A percentile compares a stretch with the other conserved stretches of the same genome.
phyloP scores from a whole-genome alignment of 331 rosid genomes.

The Quercus tomentella region DNA sequence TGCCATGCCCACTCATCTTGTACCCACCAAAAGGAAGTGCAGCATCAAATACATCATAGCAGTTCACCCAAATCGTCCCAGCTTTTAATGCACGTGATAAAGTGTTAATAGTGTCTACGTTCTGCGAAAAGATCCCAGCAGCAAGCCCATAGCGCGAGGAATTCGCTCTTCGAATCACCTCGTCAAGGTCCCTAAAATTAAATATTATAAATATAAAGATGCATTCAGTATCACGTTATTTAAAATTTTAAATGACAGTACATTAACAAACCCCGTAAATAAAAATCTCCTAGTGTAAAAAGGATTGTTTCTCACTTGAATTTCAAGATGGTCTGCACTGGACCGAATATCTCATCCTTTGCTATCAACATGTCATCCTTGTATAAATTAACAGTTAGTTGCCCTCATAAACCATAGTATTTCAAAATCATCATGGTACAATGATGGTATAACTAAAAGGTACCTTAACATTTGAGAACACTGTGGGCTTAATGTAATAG shows the following conservation, averaged over 20 bases:
- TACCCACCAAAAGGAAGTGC: slow-evolving; percentile 91
- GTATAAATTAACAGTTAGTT: slow-evolving; percentile 2
- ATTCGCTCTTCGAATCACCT: slow-evolving; percentile 74
- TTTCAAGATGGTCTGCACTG: slow-evolving; percentile 81
- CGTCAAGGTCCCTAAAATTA: slow-evolving; percentile 51
- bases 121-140: slow-evolving; percentile 74
- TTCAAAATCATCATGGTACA: not conserved
- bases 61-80: slow-evolving; percentile 77
- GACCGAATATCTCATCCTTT: slow-evolving; percentile 87
- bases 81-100: slow-evolving; percentile 62
- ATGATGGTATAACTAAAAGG: not conserved
- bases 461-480: slow-evolving; percentile 81
- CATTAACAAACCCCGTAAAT: too few relatives aligned
- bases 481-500: slow-evolving; percentile 78
- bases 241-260: too few relatives aligned
- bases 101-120: slow-evolving; percentile 65
- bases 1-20: slow-evolving; percentile 89
- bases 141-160: slow-evolving; percentile 72
- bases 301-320: slow-evolving; percentile 47
- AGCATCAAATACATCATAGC: slow-evolving; percentile 78
- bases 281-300: not conserved
- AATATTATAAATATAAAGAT: not conserved
- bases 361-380: slow-evolving; percentile 89
- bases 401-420: not conserved
- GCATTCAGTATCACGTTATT: too few relatives aligned